Evolutionary conservation across 2,329 filamentous ascomycete species (phyloP).

Genomic region (Aspergillus brasiliensis): DNA sequence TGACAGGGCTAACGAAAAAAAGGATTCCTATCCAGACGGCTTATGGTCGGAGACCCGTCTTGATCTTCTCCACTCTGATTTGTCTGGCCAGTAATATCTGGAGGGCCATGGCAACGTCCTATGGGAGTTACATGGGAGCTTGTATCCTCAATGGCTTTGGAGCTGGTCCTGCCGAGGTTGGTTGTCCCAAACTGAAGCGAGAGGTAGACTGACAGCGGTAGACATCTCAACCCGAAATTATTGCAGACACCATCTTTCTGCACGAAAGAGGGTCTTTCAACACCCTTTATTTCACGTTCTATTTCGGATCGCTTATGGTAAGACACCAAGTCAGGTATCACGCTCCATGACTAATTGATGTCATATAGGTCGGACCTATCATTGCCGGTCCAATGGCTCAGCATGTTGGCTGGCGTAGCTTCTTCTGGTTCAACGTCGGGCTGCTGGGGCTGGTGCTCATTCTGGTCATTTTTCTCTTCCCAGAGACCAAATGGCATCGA

Average conservation of each 20-base stretch:
- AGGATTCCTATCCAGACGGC: constrained; percentile 60
- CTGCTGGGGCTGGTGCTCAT: constrained; percentile 54
- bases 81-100: constrained; percentile 58
- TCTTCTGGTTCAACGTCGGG: constrained; percentile 68
- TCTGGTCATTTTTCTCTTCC: constrained; percentile 61
- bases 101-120: constrained; percentile 60
- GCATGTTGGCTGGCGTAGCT: constrained; percentile 61
- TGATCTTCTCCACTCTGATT: constrained; percentile 55
- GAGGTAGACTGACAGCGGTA: constrained; percentile 12
- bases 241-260: constrained; percentile 66
- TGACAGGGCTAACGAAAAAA: not conserved
- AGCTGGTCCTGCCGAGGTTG: constrained; percentile 60
- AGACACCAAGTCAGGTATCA: not conserved
- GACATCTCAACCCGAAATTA: constrained; percentile 63
- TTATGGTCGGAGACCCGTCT: constrained; percentile 58
- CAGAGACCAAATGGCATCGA: constrained; percentile 64
- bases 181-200: not conserved
- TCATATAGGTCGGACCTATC: constrained; percentile 54
- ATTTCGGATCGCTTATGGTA: constrained; percentile 62
- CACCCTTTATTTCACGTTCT: constrained; percentile 63
- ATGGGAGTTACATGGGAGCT: constrained; percentile 66
- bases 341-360: not conserved
- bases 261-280: constrained; percentile 66
- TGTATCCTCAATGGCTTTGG: constrained; percentile 64
- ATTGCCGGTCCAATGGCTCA: constrained; percentile 63